These are phyloP conservation scores for Craterostigma plantagineum DNA, from an alignment of 257 asterid species.

Conservation along the genomic window DNA sequence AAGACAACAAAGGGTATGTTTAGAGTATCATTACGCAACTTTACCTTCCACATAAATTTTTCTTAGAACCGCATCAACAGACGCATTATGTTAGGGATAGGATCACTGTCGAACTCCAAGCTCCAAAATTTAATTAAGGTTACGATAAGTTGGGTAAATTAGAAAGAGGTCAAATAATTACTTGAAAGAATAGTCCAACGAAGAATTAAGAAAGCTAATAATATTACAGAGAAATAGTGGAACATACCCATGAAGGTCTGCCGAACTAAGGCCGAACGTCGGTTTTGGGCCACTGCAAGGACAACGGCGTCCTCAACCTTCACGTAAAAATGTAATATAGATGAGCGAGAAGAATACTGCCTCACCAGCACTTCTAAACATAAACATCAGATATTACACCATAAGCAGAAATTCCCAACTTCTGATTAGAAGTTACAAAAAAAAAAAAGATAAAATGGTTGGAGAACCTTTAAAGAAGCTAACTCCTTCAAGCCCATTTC, in stretches of 20 bases:
- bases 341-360: no score
- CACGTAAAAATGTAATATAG: constrained; percentile 15
- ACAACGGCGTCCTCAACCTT: constrained; percentile 97
- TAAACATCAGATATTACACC: constrained; percentile 2
- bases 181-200: no score
- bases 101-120: no score
- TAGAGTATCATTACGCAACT: constrained; percentile 8
- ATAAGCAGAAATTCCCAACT: constrained; percentile 7
- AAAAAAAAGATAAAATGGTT: constrained; percentile 5
- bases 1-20: constrained; percentile 10
- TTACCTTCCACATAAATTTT: no score
- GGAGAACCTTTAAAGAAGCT: constrained; percentile 80
- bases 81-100: no score
- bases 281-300: constrained; percentile 52
- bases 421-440: no score
- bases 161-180: no score
- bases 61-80: no score
- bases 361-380: constrained; percentile 7
- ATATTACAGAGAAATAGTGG: neutral
- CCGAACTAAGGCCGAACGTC: constrained; percentile 69
- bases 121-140: no score
- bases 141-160: no score
- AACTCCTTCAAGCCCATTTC: constrained; percentile 97
- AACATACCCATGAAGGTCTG: constrained; percentile 55
- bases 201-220: no score